phyloP scores from a whole-genome alignment of 2,329 filamentous ascomycete genomes.

The Fusarium nisikadoi region DNA sequence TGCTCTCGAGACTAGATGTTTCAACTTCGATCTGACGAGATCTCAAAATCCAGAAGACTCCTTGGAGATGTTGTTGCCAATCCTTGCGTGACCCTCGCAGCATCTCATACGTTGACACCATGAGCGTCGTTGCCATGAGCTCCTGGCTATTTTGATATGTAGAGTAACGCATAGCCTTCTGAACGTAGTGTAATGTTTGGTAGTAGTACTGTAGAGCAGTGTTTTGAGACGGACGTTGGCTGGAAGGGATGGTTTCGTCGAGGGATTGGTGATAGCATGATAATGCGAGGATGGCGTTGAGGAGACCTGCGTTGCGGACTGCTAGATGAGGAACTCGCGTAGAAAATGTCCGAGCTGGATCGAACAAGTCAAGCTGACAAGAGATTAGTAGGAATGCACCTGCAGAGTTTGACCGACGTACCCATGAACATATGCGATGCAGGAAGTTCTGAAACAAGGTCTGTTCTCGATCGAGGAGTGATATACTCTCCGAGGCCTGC shows the following conservation, averaged over 20 bases:
- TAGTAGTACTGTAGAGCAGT: slow-evolving; percentile 64
- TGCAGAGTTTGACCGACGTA: neutral
- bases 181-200: slow-evolving; percentile 70
- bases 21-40: slow-evolving; percentile 70
- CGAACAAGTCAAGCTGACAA: slow-evolving; percentile 39
- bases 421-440: slow-evolving; percentile 42
- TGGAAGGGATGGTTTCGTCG: neutral
- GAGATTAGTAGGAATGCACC: fast-evolving
- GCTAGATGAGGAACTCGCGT: slow-evolving; percentile 37
- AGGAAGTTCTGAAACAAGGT: slow-evolving; percentile 40
- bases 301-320: slow-evolving; percentile 60
- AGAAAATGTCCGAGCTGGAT: slow-evolving; percentile 36
- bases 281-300: slow-evolving; percentile 67
- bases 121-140: slow-evolving; percentile 66
- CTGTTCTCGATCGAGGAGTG: slow-evolving; percentile 37
- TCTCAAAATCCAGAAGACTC: slow-evolving; percentile 74
- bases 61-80: slow-evolving; percentile 72
- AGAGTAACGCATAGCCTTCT: slow-evolving; percentile 66
- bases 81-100: slow-evolving; percentile 60
- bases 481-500: slow-evolving; percentile 36
- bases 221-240: slow-evolving; percentile 16
- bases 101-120: slow-evolving; percentile 74
- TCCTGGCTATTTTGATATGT: slow-evolving; percentile 68
- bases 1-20: slow-evolving; percentile 64
- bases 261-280: slow-evolving; percentile 48